These are phyloP conservation scores for Adansonia rubrostipa DNA, from an alignment of 441 rosid species.

Conservation along the genomic window DNA sequence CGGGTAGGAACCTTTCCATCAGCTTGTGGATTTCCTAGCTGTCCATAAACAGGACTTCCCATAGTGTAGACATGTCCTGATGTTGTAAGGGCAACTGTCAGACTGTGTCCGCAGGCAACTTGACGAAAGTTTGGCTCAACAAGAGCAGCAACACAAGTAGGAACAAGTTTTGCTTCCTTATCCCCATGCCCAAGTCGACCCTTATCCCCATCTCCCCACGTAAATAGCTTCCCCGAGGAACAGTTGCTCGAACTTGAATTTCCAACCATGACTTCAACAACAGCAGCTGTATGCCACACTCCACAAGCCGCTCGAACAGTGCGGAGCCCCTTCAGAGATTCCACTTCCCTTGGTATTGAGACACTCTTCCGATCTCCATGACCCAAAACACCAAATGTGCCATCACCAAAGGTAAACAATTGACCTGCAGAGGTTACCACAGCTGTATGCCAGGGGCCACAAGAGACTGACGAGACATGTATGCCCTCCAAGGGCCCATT, in stretches of 20 bases:
- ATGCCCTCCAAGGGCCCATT: slow-evolving; percentile 91
- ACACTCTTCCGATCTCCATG: slow-evolving; percentile 85
- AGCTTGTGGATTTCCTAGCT: slow-evolving; percentile 87
- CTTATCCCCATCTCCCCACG: slow-evolving; percentile 99
- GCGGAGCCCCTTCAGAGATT: slow-evolving; percentile 90
- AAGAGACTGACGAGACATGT: slow-evolving; percentile 86
- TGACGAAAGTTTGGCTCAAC: slow-evolving; percentile 94
- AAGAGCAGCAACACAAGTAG: slow-evolving; percentile 96
- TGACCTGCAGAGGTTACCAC: slow-evolving; percentile 94
- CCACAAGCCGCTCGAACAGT: slow-evolving; percentile 94
- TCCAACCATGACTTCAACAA: slow-evolving; percentile 95
- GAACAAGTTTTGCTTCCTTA: slow-evolving; percentile 89
- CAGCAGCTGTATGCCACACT: slow-evolving; percentile 98
- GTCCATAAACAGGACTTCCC: slow-evolving; percentile 98
- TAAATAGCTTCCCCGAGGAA: slow-evolving; percentile 91
- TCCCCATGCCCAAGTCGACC: slow-evolving; percentile 94
- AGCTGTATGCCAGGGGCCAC: slow-evolving; percentile 99
- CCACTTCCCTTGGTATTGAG: slow-evolving; percentile 87
- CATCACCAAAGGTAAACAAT: slow-evolving; percentile 96
- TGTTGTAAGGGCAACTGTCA: slow-evolving; percentile 89
- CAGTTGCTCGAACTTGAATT: slow-evolving; percentile 88
- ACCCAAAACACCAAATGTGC: slow-evolving; percentile 94
- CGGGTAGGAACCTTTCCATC: slow-evolving; percentile 82
- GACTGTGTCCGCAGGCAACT: slow-evolving; percentile 92
- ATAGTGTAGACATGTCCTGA: slow-evolving; percentile 85